Base-by-base conservation (phyloP, 441 rosid species). In the Manihot esculenta region DNA sequence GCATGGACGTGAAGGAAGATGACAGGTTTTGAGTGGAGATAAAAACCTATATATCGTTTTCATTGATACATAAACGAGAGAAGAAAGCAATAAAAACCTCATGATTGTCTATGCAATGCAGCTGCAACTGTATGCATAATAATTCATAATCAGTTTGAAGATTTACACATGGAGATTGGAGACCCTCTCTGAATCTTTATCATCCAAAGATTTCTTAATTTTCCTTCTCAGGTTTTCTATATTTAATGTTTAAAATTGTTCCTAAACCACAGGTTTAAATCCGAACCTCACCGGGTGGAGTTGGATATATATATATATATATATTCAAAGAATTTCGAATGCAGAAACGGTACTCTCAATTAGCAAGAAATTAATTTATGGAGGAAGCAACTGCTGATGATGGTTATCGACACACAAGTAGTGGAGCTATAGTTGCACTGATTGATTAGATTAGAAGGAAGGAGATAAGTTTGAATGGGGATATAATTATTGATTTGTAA, bases 11-110 rank as follows among this genome's bases (percentile, higher is more conserved):
- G 68, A 18, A 23, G 33, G 24, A 56, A 44, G n/a, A 24, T 53
- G 61, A 38, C 68, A 50, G 45, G 69, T 54, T 71, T 71, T 23
- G n/a, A 63, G 62, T 62, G 68, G 62, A 42, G 47, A 38, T 21
- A 15, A 20, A 53, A 8, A 42, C 42, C n/a, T n/a, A n/a, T n/a
- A n/a, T 50, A 38, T 62, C 74, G 5, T 41, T 62, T 62, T 41
- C 53, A 23, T 12, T 7, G 21, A 45, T 26, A 1, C 0, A 27
- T 24, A 24, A 23, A 5, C 24, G 11, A 50, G 5, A 44, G 30
- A 30, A 66, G 10, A 17, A 20, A 24, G 18, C 27, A 27, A 35
- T 35, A 65, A 49, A 49, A 27, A 7, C 42, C 51, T 15, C n/a
- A 66, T 66, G 24, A 51, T 66, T 51, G 58, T 65, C 14, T 48